These are phyloP conservation scores for Xylaria bambusicola DNA, from an alignment of 495 filamentous ascomycete genomes.

Conservation along the genomic window DNA sequence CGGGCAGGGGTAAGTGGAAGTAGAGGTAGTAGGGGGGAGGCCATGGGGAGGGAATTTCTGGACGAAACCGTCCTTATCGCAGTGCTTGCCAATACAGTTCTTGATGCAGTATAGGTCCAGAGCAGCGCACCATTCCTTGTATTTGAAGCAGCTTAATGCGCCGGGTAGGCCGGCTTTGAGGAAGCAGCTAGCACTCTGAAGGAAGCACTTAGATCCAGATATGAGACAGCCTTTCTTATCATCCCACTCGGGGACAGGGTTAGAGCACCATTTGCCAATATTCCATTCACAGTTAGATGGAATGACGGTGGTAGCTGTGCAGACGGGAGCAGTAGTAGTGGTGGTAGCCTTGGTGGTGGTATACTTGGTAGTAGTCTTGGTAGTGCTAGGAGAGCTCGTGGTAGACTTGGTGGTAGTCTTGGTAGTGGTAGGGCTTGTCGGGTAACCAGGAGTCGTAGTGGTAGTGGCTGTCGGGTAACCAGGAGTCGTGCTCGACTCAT, in stretches of 20 bases:
- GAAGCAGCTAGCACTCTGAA: constrained; percentile 53
- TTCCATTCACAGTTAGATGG: constrained; percentile 51
- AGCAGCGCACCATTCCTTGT: constrained; percentile 43
- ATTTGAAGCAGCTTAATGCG: constrained; percentile 47
- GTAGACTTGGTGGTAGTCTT: constrained; percentile 22
- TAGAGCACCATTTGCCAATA: constrained; percentile 54
- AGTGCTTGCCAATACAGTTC: constrained; percentile 25
- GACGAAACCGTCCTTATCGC: constrained; percentile 39
- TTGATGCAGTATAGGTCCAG: constrained; percentile 42
- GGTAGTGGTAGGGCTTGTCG: constrained; percentile 11
- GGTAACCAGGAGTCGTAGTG: constrained; percentile 8
- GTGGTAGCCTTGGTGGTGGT: constrained; percentile 34
- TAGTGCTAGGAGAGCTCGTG: constrained; percentile 13
- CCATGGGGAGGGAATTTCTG: constrained; percentile 39
- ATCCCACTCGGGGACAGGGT: constrained; percentile 47
- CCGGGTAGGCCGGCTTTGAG: constrained; percentile 48
- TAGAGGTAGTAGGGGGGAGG: constrained; percentile 24
- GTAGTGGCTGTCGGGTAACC: neutral
- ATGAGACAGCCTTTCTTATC: constrained; percentile 38
- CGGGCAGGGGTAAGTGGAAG: constrained; percentile 35
- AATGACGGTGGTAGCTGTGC: constrained; percentile 41
- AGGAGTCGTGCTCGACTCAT: constrained; percentile 21
- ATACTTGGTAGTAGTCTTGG: constrained; percentile 21
- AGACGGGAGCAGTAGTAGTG: constrained; percentile 42
- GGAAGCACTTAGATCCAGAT: constrained; percentile 39